Evolutionary conservation across 331 rosid species (phyloP).

Genomic region (Ulmus americana): DNA sequence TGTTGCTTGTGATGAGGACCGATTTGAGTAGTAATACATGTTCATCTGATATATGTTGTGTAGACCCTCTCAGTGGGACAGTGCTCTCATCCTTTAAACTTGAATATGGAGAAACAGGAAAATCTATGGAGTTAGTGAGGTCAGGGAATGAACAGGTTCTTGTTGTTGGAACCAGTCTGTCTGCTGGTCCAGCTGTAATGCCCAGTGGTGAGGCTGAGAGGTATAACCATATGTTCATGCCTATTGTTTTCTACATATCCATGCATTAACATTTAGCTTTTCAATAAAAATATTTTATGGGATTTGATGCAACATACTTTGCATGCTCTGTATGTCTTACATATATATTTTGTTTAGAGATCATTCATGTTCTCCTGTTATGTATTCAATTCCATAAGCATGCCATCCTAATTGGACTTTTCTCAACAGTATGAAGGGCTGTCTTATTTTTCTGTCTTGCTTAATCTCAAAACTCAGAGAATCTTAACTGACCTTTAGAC

Average conservation of each 20-base stretch:
- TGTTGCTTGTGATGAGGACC: conserved; percentile 88
- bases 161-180: conserved; percentile 74
- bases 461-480: conserved; percentile 81
- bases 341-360: neutral
- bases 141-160: conserved; percentile 75
- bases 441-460: conserved; percentile 80
- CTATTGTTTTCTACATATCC: neutral
- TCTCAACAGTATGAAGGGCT: conserved; percentile 71
- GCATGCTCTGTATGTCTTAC: neutral
- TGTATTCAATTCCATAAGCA: neutral
- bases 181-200: conserved; percentile 75
- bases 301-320: neutral
- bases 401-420: conserved; percentile 28
- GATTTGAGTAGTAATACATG: conserved; percentile 52
- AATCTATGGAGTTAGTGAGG: conserved; percentile 75
- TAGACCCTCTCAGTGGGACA: conserved; percentile 78
- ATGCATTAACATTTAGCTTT: conserved; percentile 10
- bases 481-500: conserved; percentile 4
- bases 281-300: neutral
- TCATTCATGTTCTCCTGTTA: conserved; percentile 3
- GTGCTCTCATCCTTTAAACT: conserved; percentile 70
- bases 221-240: conserved; percentile 34
- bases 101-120: conserved; percentile 79
- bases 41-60: conserved; percentile 72
- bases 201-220: conserved; percentile 85